Percentiles rank a stretch among this genome's conserved stretches.
phyloP scores from a whole-genome alignment of 2,329 filamentous ascomycete genomes.

The Xylariaceae sp. region DNA sequence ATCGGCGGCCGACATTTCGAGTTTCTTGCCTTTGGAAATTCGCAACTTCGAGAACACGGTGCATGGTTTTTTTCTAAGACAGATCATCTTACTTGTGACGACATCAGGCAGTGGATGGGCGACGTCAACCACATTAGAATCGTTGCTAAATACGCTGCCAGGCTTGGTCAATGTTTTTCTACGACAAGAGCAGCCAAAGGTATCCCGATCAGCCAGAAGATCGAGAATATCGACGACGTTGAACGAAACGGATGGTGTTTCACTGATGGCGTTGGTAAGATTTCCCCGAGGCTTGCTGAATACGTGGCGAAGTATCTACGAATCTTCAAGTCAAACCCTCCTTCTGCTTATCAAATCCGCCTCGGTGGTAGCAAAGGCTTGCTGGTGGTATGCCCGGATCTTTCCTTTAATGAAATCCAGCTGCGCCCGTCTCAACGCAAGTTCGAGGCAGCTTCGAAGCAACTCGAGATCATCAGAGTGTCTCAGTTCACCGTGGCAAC shows the following conservation, averaged over 20 bases:
- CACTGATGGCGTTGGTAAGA: conserved; percentile 89
- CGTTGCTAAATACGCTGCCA: conserved; percentile 85
- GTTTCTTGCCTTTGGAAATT: conserved; percentile 93
- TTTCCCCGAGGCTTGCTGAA: conserved; percentile 74
- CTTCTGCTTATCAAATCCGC: conserved; percentile 88
- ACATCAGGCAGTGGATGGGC: conserved; percentile 86
- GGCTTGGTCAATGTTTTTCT: conserved; percentile 92
- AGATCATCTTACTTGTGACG: conserved; percentile 62
- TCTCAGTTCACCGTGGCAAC: conserved; percentile 75
- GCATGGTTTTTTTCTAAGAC: conserved; percentile 88
- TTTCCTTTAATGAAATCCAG: conserved; percentile 66
- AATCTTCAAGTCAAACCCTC: conserved; percentile 55
- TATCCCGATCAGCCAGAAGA: conserved; percentile 56
- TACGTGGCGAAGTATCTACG: conserved; percentile 71
- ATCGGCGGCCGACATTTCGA: conserved; percentile 81
- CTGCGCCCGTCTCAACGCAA: conserved; percentile 86
- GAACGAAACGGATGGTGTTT: conserved; percentile 68
- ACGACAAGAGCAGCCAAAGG: conserved; percentile 76
- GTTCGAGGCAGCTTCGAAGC: conserved; percentile 68
- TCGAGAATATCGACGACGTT: conserved; percentile 67
- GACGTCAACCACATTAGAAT: conserved; percentile 75
- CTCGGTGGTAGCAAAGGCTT: conserved; percentile 92
- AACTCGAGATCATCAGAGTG: conserved; percentile 80
- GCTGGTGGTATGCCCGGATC: conserved; percentile 69
- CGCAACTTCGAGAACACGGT: conserved; percentile 86